Evolutionary conservation across 805 yeast species (phyloP).

Genomic region (Saturnispora serradocipensis): DNA sequence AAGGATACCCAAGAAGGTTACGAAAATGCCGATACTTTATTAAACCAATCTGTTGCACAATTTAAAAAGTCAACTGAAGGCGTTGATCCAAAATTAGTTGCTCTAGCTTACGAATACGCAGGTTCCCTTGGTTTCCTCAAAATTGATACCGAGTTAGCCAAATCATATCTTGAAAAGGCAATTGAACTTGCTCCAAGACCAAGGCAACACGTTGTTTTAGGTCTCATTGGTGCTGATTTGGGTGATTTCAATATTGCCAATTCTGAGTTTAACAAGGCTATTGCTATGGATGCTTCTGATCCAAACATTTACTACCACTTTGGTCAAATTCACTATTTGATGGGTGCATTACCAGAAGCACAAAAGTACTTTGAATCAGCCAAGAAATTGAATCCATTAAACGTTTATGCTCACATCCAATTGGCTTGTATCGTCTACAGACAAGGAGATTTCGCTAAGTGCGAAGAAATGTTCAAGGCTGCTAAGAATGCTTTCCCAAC

Average conservation of each 20-base stretch:
- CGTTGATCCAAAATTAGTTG: constrained; percentile 34
- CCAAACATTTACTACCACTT: constrained; percentile 88
- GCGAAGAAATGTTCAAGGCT: constrained; percentile 54
- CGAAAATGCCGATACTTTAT: constrained; percentile 48
- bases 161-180: constrained; percentile 55
- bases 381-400: constrained; percentile 60
- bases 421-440: constrained; percentile 87
- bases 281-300: constrained; percentile 54
- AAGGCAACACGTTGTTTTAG: constrained; percentile 74
- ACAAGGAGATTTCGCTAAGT: constrained; percentile 49
- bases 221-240: constrained; percentile 74
- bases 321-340: constrained; percentile 84
- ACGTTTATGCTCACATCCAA: constrained; percentile 82
- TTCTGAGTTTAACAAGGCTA: constrained; percentile 63
- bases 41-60: constrained; percentile 49
- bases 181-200: constrained; percentile 64
- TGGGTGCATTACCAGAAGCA: constrained; percentile 67
- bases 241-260: constrained; percentile 53
- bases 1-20: constrained; percentile 48
- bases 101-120: constrained; percentile 74
- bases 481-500: constrained; percentile 74
- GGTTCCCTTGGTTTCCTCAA: constrained; percentile 81
- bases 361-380: constrained; percentile 67
- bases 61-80: constrained; percentile 26
- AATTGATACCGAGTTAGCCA: constrained; percentile 58